Conservation (phyloP, 2,329 filamentous ascomycete genomes). For the Escovopsis sp. region DNA sequence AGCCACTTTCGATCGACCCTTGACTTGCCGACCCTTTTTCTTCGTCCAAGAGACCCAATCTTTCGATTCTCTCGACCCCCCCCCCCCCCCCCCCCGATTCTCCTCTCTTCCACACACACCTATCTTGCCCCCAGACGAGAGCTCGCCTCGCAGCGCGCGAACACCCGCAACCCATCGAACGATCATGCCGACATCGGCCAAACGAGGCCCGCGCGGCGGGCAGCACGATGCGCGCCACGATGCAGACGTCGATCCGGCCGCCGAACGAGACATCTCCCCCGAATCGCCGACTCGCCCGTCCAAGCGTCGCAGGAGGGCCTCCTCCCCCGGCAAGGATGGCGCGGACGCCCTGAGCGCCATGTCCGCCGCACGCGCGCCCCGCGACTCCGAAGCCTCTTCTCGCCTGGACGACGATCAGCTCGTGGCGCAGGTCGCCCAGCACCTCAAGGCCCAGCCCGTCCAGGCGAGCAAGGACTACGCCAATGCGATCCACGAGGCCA, state of each 20-base stretch:
- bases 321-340: constrained; percentile 6
- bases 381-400: constrained; percentile 21
- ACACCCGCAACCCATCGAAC: neutral
- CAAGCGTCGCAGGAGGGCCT: constrained; percentile 47
- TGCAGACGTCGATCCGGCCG: constrained; percentile 14
- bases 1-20: neutral
- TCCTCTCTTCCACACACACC: too few relatives aligned
- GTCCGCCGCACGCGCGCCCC: constrained; percentile 16
- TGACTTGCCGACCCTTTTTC: constrained; percentile 1
- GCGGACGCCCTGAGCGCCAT: constrained; percentile 6
- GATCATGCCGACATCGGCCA: constrained; percentile 23
- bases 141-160: neutral
- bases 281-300: constrained; percentile 46
- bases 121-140: too few relatives aligned
- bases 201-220: constrained; percentile 21
- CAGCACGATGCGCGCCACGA: constrained; percentile 25
- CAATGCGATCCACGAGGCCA: constrained; percentile 47
- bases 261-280: constrained; percentile 22
- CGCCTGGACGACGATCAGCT: constrained; percentile 37
- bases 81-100: too few relatives aligned
- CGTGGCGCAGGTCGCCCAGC: constrained; percentile 40
- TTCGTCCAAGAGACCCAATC: too few relatives aligned
- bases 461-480: constrained; percentile 47
- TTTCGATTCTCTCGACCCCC: constrained; percentile 1
- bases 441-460: constrained; percentile 32